These are phyloP conservation scores for Patellifolia procumbens DNA, from an alignment of 179 eudicot species.

Conservation along the genomic window DNA sequence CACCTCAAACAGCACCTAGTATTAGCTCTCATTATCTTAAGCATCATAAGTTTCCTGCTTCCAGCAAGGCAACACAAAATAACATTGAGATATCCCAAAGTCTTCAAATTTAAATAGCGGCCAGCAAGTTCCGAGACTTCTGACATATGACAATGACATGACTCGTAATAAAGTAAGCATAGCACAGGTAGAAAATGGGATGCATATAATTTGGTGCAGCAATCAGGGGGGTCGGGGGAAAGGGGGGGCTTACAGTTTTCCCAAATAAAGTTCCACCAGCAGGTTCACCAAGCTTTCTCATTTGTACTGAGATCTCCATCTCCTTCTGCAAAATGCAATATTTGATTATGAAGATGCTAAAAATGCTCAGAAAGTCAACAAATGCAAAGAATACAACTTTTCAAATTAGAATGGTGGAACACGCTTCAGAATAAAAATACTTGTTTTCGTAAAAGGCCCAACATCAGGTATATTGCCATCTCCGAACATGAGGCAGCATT, in stretches of 20 bases:
- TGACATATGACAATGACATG: background rate
- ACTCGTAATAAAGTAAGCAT: background rate
- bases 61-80: background rate
- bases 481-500: constrained; percentile 96
- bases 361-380: too few relatives aligned
- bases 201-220: background rate
- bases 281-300: constrained; percentile 69
- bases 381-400: too few relatives aligned
- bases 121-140: background rate
- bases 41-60: background rate
- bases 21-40: background rate
- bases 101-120: background rate
- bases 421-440: constrained; percentile 23
- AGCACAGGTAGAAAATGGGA: background rate
- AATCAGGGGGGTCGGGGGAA: background rate
- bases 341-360: background rate
- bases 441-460: constrained; percentile 93
- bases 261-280: constrained; percentile 70
- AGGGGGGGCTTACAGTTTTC: constrained; percentile 57
- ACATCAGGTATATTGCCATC: constrained; percentile 88
- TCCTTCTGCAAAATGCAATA: constrained; percentile 53
- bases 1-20: background rate
- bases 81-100: background rate
- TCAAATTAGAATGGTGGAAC: background rate
- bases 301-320: constrained; percentile 60